Conservation (phyloP, 2,329 filamentous ascomycete genomes). For the Scytalidium sp. region DNA sequence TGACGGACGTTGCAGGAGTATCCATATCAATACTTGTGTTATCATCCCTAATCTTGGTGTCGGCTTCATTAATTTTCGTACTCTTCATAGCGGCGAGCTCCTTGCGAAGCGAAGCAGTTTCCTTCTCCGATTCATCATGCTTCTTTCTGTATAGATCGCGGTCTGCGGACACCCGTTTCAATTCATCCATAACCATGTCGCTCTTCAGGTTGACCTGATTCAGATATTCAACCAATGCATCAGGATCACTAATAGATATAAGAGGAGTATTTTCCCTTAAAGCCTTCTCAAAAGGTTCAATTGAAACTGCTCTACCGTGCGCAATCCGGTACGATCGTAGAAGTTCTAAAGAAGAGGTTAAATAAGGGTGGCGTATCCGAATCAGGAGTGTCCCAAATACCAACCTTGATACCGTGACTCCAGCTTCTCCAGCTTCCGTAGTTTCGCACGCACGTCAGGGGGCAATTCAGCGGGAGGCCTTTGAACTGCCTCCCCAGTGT, state of each 20-base stretch:
- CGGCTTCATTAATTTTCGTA: slow-evolving; percentile 31
- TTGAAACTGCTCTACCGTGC: slow-evolving; percentile 79
- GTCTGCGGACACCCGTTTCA: slow-evolving; percentile 82
- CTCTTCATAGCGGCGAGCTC: slow-evolving; percentile 58
- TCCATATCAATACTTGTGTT: slow-evolving; percentile 16
- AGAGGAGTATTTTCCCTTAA: slow-evolving; percentile 91
- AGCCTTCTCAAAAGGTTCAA: slow-evolving; percentile 90
- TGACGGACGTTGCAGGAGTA: slow-evolving; percentile 32
- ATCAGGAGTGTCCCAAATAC: neutral
- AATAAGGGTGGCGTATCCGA: neutral
- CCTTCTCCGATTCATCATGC: slow-evolving; percentile 64
- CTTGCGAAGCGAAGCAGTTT: slow-evolving; percentile 57
- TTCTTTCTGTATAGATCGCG: slow-evolving; percentile 78
- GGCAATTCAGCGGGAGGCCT: slow-evolving; percentile 44
- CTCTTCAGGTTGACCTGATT: slow-evolving; percentile 81
- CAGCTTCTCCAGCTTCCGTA: slow-evolving; percentile 86
- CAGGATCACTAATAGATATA: slow-evolving; percentile 81
- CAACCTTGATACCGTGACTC: slow-evolving; percentile 83
- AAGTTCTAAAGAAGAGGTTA: slow-evolving; percentile 56
- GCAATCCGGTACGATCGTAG: slow-evolving; percentile 89
- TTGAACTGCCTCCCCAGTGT: slow-evolving; percentile 12
- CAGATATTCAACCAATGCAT: slow-evolving; percentile 83
- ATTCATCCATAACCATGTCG: slow-evolving; percentile 91
- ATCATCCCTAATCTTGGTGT: slow-evolving; percentile 17
- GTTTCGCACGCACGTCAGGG: slow-evolving; percentile 68